These are phyloP conservation scores for Tricholoma sp. DNA, from an alignment of 768 basidiomycete genomes.

Conservation along the genomic window DNA sequence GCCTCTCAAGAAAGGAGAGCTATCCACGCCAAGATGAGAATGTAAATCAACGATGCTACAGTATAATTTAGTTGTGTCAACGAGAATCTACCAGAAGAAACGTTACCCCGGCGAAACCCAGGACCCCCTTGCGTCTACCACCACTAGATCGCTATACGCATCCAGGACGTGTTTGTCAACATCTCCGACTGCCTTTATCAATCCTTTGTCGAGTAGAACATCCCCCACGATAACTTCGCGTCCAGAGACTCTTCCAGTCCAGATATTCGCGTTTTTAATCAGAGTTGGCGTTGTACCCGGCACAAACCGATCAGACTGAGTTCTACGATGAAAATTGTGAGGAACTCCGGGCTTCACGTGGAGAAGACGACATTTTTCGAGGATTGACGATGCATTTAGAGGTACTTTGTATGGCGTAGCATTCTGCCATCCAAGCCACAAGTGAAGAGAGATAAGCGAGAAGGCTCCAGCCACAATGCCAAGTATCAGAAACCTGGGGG, in stretches of 20 bases:
- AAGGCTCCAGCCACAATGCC: slow-evolving; percentile 7
- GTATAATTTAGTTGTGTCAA: background rate
- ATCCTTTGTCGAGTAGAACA: slow-evolving; percentile 56
- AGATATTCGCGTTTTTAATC: slow-evolving; percentile 72
- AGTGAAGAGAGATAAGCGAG: slow-evolving; percentile 21
- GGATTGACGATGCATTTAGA: slow-evolving; percentile 34
- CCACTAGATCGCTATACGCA: slow-evolving; percentile 20
- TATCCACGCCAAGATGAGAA: slow-evolving; percentile 36
- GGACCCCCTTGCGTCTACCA: slow-evolving; percentile 53
- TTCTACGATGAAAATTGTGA: slow-evolving; percentile 32
- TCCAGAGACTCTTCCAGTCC: slow-evolving; percentile 67
- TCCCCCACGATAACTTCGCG: slow-evolving; percentile 52
- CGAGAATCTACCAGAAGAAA: background rate
- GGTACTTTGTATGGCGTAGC: slow-evolving; percentile 22
- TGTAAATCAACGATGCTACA: slow-evolving; percentile 43
- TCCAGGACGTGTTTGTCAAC: slow-evolving; percentile 21
- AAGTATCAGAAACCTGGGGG: slow-evolving; percentile 3
- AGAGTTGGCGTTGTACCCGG: slow-evolving; percentile 57
- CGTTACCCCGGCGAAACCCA: slow-evolving; percentile 50
- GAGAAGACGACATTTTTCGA: slow-evolving; percentile 47
- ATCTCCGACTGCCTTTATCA: slow-evolving; percentile 54
- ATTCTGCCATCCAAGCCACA: slow-evolving; percentile 18
- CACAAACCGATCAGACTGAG: slow-evolving; percentile 56
- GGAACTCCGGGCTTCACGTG: slow-evolving; percentile 44
- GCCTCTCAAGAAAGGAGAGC: slow-evolving; percentile 30